Base-by-base conservation (phyloP, 441 rosid genomes). In the Erodium texanum region DNA sequence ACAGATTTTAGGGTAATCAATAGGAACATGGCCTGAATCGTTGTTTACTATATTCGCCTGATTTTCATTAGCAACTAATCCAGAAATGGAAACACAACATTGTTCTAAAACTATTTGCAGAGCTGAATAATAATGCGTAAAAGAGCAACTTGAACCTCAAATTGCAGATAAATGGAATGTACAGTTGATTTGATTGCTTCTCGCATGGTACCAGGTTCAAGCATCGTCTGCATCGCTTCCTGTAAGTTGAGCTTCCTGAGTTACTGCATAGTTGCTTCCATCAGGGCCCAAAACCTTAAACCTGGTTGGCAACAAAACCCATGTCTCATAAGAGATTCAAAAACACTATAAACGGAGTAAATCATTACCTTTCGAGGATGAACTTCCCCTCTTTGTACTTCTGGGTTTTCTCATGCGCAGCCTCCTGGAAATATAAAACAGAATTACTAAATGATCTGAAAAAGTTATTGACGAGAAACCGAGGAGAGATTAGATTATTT, bases 301-400 rank as follows among this genome's bases (percentile, higher is more conserved):
- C 89, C 97, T 91, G 84, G 73, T 68, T 74, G 34, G 74, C 12
- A 52, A 63, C 69, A 69, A 27, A 69, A 64, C 12, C 10, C 38
- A 41, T n/a, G 68, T 64, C 34, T 70, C 68, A 73, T 32, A 7
- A 32, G 68, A 66, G 48, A 34, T 16, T 23, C 45, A 22, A 58
- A 50, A 63, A 24, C 67, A 45, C 23, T 27, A 18, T 8, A 23
- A 11, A 19, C 29, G 6, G 10, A 38, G 59, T 56, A 70, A 70
- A 34, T 20, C 38, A 23, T 62, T 72, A 89, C 96, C 93, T 87
- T 69, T 89, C 90, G 9, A 91, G 85, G 79, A 91, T 82, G 77
- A 87, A 87, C 74, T 85, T 87, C 68, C 96, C 96, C 80, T 87
- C 93, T 78, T 91, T 91, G 84, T 91, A 89, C 82, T 81, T 86